Evolutionary conservation across 2,329 filamentous ascomycete genomes (phyloP), one percentile per base, ranked within the genome.

Genomic region (Chaetomiaceae sp.): DNA sequence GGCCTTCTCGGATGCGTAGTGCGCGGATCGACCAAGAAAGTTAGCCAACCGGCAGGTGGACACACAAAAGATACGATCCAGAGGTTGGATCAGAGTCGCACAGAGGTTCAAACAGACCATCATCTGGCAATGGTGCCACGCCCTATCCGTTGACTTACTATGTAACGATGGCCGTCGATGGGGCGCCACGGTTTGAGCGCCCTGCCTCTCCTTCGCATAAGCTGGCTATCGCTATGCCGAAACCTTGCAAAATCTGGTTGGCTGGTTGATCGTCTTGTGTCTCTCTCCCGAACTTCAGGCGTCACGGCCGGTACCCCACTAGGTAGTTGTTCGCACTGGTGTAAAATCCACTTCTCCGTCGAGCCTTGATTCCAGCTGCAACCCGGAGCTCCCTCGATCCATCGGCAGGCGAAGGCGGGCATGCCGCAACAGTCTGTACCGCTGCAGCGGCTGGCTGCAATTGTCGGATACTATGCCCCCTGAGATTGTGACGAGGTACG

Each of bases 91-190:
- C n/a, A n/a, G n/a, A n/a, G n/a, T n/a, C n/a, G n/a, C n/a, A n/a
- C n/a, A n/a, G n/a, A n/a, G n/a, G n/a, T n/a, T 42, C 27, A 25
- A n/a, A 42, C 47, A n/a, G 25, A 34, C n/a, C 37, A 20, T 20
- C 20, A 38, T 18, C 36, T 43, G 20, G 47, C 37, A 34, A 50
- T 42, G 47, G 41, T 51, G 32, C 32, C 32, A 51, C 48, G 13
- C 40, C 32, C 48, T 13, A 18, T 14, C 36, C 18, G 46, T n/a
- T n/a, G n/a, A n/a, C 4, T 14, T 33, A 13, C 32, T 33, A 4
- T n/a, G n/a, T n/a, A n/a, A n/a, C n/a, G n/a, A n/a, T n/a, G n/a
- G n/a, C n/a, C n/a, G n/a, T n/a, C n/a, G n/a, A n/a, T n/a, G n/a
- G n/a, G n/a, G n/a, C n/a, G n/a, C n/a, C n/a, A n/a, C n/a, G n/a